These are phyloP conservation scores for Epichloe coenophiala DNA, from an alignment of 2,329 filamentous ascomycete genomes.

Conservation along the genomic window DNA sequence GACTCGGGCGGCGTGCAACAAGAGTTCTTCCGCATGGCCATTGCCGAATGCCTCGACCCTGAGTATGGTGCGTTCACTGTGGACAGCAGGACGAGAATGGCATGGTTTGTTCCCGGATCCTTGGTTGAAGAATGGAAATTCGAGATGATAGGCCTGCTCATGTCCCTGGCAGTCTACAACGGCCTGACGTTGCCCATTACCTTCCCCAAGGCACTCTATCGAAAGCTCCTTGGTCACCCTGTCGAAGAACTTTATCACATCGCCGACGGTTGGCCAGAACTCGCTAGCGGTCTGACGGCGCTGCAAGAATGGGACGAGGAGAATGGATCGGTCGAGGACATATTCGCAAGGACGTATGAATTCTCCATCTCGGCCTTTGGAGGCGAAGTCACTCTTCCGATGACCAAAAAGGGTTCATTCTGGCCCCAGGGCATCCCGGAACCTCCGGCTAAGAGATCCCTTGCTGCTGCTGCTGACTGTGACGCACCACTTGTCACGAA, in stretches of 20 bases:
- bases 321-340: slow-evolving; percentile 63
- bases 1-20: slow-evolving; percentile 94
- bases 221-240: slow-evolving; percentile 57
- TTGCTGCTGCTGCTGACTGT: slow-evolving; percentile 11
- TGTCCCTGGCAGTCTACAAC: slow-evolving; percentile 86
- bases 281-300: slow-evolving; percentile 59
- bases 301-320: slow-evolving; percentile 65
- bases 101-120: slow-evolving; percentile 78
- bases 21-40: slow-evolving; percentile 81
- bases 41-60: slow-evolving; percentile 67
- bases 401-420: slow-evolving; percentile 27
- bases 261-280: slow-evolving; percentile 72
- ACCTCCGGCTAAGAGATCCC: slow-evolving; percentile 17
- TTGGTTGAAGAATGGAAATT: slow-evolving; percentile 80
- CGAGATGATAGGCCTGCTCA: slow-evolving; percentile 74
- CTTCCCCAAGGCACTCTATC: slow-evolving; percentile 75
- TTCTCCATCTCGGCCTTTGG: slow-evolving; percentile 56
- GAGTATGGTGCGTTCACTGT: slow-evolving; percentile 69
- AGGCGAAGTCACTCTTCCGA: slow-evolving; percentile 42
- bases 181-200: slow-evolving; percentile 82
- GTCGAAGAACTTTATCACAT: slow-evolving; percentile 64
- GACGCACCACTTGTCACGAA: slow-evolving; percentile 67
- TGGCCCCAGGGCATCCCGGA: slow-evolving; percentile 40
- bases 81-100: slow-evolving; percentile 62
- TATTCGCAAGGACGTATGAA: slow-evolving; percentile 75